Evolutionary conservation across 495 filamentous ascomycete species (phyloP).

Genomic region (Penicillium longicatenatum): DNA sequence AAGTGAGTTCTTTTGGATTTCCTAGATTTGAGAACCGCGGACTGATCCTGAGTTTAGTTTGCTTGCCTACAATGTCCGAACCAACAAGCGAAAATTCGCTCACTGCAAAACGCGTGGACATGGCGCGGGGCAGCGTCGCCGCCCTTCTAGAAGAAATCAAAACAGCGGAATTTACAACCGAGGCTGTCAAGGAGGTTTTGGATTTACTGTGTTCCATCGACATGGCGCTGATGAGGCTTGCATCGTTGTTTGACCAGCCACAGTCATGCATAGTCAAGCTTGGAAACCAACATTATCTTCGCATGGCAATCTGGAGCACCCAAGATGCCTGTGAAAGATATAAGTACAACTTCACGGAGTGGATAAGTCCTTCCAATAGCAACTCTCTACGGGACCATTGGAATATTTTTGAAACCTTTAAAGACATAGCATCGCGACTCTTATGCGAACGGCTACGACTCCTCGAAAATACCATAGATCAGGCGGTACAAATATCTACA

Average conservation of each 20-base stretch:
- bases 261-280: constrained; percentile 1
- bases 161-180: constrained; percentile 2
- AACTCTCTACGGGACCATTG: not conserved
- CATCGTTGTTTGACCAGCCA: not conserved
- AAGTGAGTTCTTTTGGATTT: not conserved
- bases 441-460: constrained; percentile 5
- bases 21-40: not conserved
- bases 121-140: not conserved
- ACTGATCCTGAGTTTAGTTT: constrained; percentile 3
- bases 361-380: not conserved
- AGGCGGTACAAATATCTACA: constrained; percentile 4
- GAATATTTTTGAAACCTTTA: constrained; percentile 1
- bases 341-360: constrained; percentile 5
- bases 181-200: constrained; percentile 7
- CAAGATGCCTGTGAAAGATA: constrained; percentile 8
- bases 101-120: constrained; percentile 7
- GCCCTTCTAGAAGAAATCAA: constrained; percentile 7
- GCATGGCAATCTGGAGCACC: constrained; percentile 9
- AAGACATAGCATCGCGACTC: constrained; percentile 4
- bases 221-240: constrained; percentile 2
- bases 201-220: constrained; percentile 4
- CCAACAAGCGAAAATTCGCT: not conserved
- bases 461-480: constrained; percentile 1
- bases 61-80: constrained; percentile 3
- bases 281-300: constrained; percentile 5